Conservation (phyloP, 768 basidiomycete genomes). For the Serpula lacrymans region DNA sequence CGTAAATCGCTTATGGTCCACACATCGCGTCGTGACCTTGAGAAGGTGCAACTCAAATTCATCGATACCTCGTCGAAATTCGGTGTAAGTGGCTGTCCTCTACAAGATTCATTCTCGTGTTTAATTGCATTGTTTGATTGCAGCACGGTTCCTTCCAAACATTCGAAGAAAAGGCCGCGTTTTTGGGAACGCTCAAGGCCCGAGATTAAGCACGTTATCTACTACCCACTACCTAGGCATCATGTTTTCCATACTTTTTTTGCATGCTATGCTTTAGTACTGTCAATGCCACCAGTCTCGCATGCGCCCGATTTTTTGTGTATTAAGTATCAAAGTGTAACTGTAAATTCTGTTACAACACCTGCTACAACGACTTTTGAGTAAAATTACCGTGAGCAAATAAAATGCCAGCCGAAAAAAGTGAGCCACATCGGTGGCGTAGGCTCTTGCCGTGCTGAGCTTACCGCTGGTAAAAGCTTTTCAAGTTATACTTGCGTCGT, state of each 20-base stretch:
- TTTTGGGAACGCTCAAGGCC: slow-evolving; percentile 89
- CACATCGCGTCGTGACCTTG: slow-evolving; percentile 92
- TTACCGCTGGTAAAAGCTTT: too few species aligned
- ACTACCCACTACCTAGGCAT: slow-evolving; percentile 37
- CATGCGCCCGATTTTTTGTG: slow-evolving; percentile 1
- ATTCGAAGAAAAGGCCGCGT: slow-evolving; percentile 91
- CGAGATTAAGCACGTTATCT: slow-evolving; percentile 55
- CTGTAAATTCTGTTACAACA: too few species aligned
- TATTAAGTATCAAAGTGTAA: too few species aligned
- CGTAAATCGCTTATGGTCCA: slow-evolving; percentile 97
- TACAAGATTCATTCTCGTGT: background rate
- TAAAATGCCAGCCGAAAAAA: background rate
- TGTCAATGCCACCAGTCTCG: slow-evolving; percentile 25
- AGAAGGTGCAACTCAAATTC: slow-evolving; percentile 98
- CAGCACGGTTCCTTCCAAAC: slow-evolving; percentile 98
- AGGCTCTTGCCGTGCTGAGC: background rate
- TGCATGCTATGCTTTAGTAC: slow-evolving; percentile 37
- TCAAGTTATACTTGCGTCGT: slow-evolving; percentile 4
- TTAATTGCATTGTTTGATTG: slow-evolving; percentile 9
- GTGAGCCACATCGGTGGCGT: too few species aligned
- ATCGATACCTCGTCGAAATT: slow-evolving; percentile 98
- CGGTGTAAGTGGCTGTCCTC: slow-evolving; percentile 55
- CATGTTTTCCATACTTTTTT: slow-evolving; percentile 33
- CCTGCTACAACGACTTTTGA: too few species aligned
- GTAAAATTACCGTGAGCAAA: slow-evolving; percentile 2